These are phyloP conservation scores for Neckera pumila DNA, from an alignment of 225 moss, liverwort and hornwort genomes.

Conservation along the genomic window DNA sequence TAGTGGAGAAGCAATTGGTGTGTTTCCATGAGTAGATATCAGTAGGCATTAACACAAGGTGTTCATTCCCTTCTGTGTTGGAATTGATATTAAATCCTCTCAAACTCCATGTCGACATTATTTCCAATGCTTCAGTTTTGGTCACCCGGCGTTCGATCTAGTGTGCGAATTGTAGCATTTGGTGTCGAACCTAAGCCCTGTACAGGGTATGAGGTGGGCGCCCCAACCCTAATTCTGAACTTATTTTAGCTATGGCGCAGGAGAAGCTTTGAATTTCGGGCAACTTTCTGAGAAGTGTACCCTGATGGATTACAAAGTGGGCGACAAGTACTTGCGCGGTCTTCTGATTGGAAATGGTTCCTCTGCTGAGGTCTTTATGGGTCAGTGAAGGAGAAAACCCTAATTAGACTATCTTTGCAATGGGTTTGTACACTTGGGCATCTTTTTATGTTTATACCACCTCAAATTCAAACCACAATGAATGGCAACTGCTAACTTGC, in stretches of 20 bases:
- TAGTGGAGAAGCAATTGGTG: background rate
- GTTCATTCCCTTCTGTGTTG: background rate
- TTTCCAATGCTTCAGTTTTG: background rate
- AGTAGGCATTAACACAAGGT: background rate
- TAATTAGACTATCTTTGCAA: background rate
- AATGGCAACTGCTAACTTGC: background rate
- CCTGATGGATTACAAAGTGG: conserved; percentile 15
- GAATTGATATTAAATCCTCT: background rate
- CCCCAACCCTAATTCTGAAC: background rate
- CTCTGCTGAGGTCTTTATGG: conserved; percentile 70
- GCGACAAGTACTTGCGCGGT: conserved; percentile 65
- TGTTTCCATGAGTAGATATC: background rate
- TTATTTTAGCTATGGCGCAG: background rate
- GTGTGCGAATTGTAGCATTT: background rate
- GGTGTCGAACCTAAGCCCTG: background rate
- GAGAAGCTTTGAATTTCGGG: background rate
- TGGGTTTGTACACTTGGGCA: background rate
- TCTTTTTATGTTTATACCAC: background rate
- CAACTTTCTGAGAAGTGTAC: background rate
- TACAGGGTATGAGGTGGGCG: too few relatives aligned
- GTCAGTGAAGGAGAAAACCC: conserved; percentile 14
- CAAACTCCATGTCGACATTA: too few relatives aligned
- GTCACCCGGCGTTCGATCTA: background rate
- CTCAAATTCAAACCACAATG: background rate
- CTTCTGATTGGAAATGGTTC: conserved; percentile 76